Conservation (phyloP, 441 rosid species). For the Adansonia grandidieri region DNA sequence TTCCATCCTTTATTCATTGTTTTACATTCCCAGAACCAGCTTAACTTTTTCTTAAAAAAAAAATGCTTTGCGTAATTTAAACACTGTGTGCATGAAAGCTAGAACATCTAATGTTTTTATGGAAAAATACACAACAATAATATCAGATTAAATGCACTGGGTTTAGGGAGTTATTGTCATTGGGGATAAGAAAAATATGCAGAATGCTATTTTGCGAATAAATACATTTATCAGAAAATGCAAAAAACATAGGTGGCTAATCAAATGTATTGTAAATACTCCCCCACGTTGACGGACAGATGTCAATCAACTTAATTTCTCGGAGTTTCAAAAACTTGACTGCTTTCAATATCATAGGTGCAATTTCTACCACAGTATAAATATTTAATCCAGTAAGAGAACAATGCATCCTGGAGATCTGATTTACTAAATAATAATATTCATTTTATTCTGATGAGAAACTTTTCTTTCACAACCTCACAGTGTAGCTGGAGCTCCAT, state of each 20-base stretch:
- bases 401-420: background rate
- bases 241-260: background rate
- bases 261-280: background rate
- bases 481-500: constrained; percentile 78
- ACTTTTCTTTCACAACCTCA: constrained; percentile 55
- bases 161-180: background rate
- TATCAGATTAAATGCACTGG: constrained; percentile 1
- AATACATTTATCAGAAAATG: background rate
- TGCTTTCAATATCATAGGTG: background rate
- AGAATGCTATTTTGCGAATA: background rate
- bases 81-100: constrained; percentile 16
- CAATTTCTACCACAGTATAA: background rate
- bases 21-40: background rate
- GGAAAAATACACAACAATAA: background rate
- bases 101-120: constrained; percentile 7
- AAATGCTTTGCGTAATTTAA: background rate
- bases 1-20: background rate
- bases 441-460: background rate
- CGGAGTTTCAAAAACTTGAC: background rate
- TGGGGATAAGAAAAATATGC: constrained; percentile 14
- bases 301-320: background rate
- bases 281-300: background rate
- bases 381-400: background rate
- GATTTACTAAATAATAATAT: background rate
- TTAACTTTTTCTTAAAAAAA: constrained; percentile 7